Evolutionary conservation across 371 early-diverging fungal genomes (phyloP).

Genomic region (Chytridiales sp.): DNA sequence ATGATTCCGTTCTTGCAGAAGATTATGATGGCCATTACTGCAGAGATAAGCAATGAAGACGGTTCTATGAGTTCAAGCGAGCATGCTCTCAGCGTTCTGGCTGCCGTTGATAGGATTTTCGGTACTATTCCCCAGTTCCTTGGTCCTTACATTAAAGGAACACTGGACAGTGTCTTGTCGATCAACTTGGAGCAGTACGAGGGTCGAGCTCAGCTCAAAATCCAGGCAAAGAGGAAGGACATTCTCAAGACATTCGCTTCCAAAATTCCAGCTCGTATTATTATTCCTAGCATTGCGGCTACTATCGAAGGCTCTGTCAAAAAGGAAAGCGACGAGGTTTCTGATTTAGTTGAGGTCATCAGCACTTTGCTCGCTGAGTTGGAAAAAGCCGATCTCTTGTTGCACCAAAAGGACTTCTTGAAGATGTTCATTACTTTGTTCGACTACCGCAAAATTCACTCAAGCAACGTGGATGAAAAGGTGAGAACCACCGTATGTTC

Average conservation of each 20-base stretch:
- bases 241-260: constrained; percentile 25
- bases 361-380: constrained; percentile 64
- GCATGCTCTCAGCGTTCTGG: constrained; percentile 59
- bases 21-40: constrained; percentile 64
- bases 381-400: constrained; percentile 63
- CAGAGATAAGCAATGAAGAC: too few species aligned
- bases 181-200: background rate
- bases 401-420: constrained; percentile 76
- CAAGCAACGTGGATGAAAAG: constrained; percentile 5
- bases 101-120: constrained; percentile 70
- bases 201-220: background rate
- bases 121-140: constrained; percentile 78
- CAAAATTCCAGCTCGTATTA: constrained; percentile 37
- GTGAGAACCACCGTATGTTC: constrained; percentile 5
- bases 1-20: constrained; percentile 82
- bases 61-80: too few species aligned
- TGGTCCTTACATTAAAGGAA: constrained; percentile 70
- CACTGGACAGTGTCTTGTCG: constrained; percentile 45
- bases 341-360: constrained; percentile 52
- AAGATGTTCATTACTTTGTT: constrained; percentile 78
- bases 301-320: constrained; percentile 16
- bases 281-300: constrained; percentile 36
- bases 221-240: constrained; percentile 28
- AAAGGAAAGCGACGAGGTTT: constrained; percentile 16
- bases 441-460: constrained; percentile 49